These are phyloP conservation scores for Xylaria castorea DNA, from an alignment of 495 filamentous ascomycete species.

Conservation along the genomic window DNA sequence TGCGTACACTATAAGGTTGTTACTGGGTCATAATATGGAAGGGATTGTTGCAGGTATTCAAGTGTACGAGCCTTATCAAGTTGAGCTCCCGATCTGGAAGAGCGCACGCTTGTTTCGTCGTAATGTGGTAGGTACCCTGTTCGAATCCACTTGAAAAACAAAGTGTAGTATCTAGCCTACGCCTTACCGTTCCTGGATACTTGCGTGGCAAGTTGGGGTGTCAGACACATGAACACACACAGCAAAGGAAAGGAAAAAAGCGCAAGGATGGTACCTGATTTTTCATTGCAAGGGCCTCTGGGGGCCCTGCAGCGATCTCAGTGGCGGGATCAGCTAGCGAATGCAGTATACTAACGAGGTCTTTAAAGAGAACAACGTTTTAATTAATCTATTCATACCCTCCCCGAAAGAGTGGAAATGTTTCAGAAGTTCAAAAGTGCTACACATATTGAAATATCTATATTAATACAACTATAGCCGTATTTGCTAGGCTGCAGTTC, in stretches of 20 bases:
- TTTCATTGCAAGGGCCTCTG: not conserved
- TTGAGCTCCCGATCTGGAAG: not conserved
- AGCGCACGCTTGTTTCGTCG: not conserved
- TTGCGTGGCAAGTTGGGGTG: not conserved
- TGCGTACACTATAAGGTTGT: not conserved
- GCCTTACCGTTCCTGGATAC: not conserved
- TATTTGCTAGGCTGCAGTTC: not conserved
- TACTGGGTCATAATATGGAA: not conserved
- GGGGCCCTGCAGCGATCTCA: not conserved
- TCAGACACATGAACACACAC: not conserved
- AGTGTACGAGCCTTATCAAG: not conserved
- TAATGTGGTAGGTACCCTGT: not conserved
- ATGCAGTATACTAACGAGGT: not conserved
- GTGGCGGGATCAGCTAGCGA: not conserved
- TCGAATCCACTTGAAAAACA: not conserved
- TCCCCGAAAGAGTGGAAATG: not conserved
- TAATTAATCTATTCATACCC: not conserved
- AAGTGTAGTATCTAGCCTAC: not conserved
- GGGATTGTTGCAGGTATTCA: not conserved
- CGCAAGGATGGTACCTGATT: not conserved
- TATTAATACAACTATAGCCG: not conserved
- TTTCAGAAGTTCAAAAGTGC: not conserved
- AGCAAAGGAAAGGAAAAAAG: not conserved
- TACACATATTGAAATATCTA: not conserved
- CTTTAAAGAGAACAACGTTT: not conserved